Base-by-base conservation (phyloP, 2,329 filamentous ascomycete genomes). In the Sporothrix phasma region DNA sequence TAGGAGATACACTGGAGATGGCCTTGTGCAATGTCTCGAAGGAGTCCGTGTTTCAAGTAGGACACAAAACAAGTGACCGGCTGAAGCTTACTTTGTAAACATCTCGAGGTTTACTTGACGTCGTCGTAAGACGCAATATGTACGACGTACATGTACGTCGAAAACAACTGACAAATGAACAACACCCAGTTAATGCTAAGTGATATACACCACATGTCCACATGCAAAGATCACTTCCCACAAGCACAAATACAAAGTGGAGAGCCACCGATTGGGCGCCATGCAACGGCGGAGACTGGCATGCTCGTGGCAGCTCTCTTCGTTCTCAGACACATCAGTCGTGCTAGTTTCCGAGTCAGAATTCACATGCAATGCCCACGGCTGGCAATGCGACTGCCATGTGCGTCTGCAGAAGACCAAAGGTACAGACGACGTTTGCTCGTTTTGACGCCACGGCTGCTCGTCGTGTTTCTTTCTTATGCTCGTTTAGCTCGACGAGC, bases 281-380 rank as follows among this genome's bases (percentile, higher is more conserved):
- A 53, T 34, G 26, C 26, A 19, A 39, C 8, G 34, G 19, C 7
- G 37, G 39, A 29, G 45, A 26, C 45, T 61, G 59, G 43, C 39
- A 49, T 61, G 59, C 31, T 22, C 6, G 31, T 22, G 31, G 6
- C 24, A 24, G 43, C 5, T 24, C n/a, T 24, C 41, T 43, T 24
- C 31, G 47, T 51, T n/a, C 39, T 22, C 31, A 19, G 22, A 17
- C 6, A 10, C 5, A 19, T n/a, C n/a, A 34, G 26, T 37, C 51
- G 19, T 54, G 17, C n/a, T 39, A 39, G 15, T 17, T 15, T 19
- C 17, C 41, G 17, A 22, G 19, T n/a, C n/a, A n/a, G 39, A 46
- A 37, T 31, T 45, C 59, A 39, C 59, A 49, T 47, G 43, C 43
- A 61, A 26, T 37, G 10, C 59, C 51, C 59, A 61, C 45, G 26